Evolutionary conservation across 306 rosid species (phyloP), one percentile per base, ranked within the genome.

Genomic region (Canavalia ensiformis): DNA sequence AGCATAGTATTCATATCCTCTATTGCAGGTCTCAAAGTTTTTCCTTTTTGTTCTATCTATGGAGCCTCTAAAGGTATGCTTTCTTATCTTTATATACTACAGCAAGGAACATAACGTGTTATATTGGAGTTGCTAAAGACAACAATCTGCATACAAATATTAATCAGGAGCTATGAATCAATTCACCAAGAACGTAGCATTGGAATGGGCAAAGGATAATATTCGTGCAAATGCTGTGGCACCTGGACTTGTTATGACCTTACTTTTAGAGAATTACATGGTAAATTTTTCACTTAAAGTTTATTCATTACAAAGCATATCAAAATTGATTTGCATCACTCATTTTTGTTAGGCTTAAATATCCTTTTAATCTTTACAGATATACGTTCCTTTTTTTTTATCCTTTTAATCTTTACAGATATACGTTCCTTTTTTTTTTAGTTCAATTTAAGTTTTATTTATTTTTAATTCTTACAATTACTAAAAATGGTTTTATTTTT

Each of bases 21-120:
- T 0, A 11, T 79, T 35, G 5, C 46, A 0, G 76, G 87, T 42
- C 56, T 72, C 2, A 86, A 29, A 30, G 89, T 91, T 58, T 4
- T 81, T 0, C 92, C 95, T 25, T 5, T 10, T 31, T 1, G 41
- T 7, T 84, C 92, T 13, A 58, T 81, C 35, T 89, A 90, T 84
- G 88, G 85, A 7, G 90, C 93, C 35, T 83, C 94, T 47, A 94
- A 89, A 87, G 94, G 97, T 82, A 58, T 12, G 58, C 64, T 11
- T 8, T n/a, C 34, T 10, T 58, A 12, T 51, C 8, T n/a, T 39
- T 25, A 8, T 18, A 67, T 67, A 33, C 34, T 44, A 34, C 4
- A 68, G 45, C 8, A 11, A 5, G 4, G 7, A 28, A 67, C 1
- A 0, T 2, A 0, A 41, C 1, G 1, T 42, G 3, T 3, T n/a